phyloP scores from a whole-genome alignment of 2,329 filamentous ascomycete species.

The Hypomyces rosellus region DNA sequence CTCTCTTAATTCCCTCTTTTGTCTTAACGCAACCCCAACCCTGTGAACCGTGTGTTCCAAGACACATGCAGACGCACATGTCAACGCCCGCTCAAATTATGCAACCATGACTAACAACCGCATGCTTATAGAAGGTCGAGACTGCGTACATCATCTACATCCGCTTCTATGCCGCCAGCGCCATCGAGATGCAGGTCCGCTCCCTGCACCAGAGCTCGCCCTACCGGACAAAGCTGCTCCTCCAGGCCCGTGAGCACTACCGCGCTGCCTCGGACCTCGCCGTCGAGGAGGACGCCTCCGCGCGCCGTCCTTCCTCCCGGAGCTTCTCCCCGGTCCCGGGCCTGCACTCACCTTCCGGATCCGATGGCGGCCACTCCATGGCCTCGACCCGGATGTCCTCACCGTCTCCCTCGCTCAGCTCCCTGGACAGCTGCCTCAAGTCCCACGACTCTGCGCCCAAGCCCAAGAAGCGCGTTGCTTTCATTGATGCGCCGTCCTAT shows the following conservation, averaged over 20 bases:
- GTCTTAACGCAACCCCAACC: too few species aligned
- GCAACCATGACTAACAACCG: neutral
- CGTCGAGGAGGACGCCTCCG: conserved; percentile 37
- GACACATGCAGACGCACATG: neutral
- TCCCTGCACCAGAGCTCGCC: conserved; percentile 39
- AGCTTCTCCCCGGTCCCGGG: conserved; percentile 33
- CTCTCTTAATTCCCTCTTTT: neutral
- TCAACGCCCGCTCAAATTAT: neutral
- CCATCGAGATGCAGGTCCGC: conserved; percentile 50
- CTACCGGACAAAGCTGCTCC: conserved; percentile 42
- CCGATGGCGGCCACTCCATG: conserved; percentile 39
- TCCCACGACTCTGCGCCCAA: conserved; percentile 16
- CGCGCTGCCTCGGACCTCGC: conserved; percentile 42
- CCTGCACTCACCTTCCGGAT: conserved; percentile 41
- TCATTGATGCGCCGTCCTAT: conserved; percentile 27
- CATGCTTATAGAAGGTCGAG: conserved; percentile 29
- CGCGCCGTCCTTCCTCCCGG: conserved; percentile 33
- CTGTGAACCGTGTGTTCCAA: neutral
- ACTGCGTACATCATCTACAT: conserved; percentile 52
- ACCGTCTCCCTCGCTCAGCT: conserved; percentile 34
- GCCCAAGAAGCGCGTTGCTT: conserved; percentile 35
- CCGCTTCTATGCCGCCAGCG: conserved; percentile 56
- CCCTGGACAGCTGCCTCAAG: conserved; percentile 11
- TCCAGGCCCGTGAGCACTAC: conserved; percentile 48
- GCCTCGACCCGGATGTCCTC: conserved; percentile 41